Evolutionary conservation across 805 yeast species (phyloP).

Genomic region (Ogataea pignaliae): DNA sequence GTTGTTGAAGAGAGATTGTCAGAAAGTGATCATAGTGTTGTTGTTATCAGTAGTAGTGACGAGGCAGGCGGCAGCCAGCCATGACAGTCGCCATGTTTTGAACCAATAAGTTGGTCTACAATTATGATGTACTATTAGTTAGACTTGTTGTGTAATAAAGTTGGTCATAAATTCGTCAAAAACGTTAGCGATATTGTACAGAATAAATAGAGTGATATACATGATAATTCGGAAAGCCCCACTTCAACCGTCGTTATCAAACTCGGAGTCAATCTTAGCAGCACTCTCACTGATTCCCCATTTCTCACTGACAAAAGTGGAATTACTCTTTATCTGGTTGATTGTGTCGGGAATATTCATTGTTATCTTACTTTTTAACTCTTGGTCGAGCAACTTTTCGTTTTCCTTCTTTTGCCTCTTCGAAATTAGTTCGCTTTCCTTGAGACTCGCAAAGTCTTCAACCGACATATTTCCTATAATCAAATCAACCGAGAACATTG

Average conservation of each 20-base stretch:
- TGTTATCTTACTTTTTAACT: constrained; percentile 26
- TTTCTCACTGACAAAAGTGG: constrained; percentile 26
- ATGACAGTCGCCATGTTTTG: no score
- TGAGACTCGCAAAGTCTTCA: constrained; percentile 19
- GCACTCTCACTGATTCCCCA: constrained; percentile 34
- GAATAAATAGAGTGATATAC: neutral
- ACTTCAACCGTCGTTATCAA: constrained; percentile 11
- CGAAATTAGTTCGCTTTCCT: constrained; percentile 23
- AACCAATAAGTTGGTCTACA: no score
- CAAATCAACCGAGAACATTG: constrained; percentile 21
- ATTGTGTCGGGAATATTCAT: constrained; percentile 24
- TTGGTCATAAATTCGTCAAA: no score
- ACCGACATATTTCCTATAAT: constrained; percentile 15
- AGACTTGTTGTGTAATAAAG: no score
- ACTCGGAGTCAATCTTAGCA: constrained; percentile 28
- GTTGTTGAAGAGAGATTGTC: no score
- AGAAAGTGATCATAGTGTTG: no score
- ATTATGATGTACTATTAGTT: no score
- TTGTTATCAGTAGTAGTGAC: no score
- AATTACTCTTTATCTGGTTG: constrained; percentile 22
- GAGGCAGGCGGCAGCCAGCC: no score
- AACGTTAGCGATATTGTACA: neutral
- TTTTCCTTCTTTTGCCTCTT: constrained; percentile 25
- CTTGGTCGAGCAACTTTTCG: constrained; percentile 26
- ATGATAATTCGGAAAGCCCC: neutral